Conservation (phyloP, 257 asterid species). For the Gardenia jasminoides region DNA sequence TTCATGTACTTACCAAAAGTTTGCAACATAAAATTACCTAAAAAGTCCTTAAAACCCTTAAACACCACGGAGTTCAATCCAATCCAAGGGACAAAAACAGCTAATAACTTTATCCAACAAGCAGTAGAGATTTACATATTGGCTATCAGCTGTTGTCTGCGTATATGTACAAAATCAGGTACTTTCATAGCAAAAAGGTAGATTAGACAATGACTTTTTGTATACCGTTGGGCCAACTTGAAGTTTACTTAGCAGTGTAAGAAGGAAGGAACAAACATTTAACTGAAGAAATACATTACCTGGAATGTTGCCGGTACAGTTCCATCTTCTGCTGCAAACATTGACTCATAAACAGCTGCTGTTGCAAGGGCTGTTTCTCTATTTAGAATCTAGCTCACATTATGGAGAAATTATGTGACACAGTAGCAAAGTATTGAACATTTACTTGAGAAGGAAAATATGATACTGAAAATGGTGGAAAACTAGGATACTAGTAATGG, state of each 20-base stretch:
- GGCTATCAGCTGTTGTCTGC: no score
- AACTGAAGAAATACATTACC: constrained; percentile 32
- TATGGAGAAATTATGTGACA: background rate
- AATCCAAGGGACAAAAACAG: no score
- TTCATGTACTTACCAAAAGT: no score
- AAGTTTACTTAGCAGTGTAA: background rate
- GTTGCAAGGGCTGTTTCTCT: constrained; percentile 93
- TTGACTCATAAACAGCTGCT: constrained; percentile 85
- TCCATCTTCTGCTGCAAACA: constrained; percentile 97
- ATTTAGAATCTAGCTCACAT: constrained; percentile 57
- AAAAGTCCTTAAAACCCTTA: no score
- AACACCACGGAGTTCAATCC: no score
- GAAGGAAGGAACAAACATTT: background rate
- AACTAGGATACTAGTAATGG: background rate
- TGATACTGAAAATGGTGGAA: constrained; percentile 3
- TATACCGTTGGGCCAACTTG: background rate
- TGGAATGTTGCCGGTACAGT: constrained; percentile 92
- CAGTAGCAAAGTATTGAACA: background rate
- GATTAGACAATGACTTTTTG: background rate
- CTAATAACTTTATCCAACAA: no score
- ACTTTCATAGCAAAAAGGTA: background rate
- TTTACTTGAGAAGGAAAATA: background rate
- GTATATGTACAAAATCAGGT: background rate
- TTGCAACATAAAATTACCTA: no score
- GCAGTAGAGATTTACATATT: no score